Evolutionary conservation across 2,329 filamentous ascomycete species (phyloP).

Genomic region (Acrodontium crateriforme): DNA sequence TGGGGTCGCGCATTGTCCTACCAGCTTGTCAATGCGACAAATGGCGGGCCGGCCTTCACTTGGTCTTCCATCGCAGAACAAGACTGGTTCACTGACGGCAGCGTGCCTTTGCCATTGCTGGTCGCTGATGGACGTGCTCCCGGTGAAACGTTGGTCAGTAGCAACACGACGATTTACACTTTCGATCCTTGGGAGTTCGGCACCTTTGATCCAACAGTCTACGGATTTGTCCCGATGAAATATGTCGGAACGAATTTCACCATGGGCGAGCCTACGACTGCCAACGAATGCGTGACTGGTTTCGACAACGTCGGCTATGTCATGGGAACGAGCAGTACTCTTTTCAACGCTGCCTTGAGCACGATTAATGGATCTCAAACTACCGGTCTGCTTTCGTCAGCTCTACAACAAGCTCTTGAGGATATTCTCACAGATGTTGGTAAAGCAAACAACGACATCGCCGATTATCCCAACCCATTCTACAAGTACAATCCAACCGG

Average conservation of each 20-base stretch:
- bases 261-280: slow-evolving; percentile 41
- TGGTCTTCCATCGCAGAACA: slow-evolving; percentile 64
- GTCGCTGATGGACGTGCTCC: slow-evolving; percentile 55
- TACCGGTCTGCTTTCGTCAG: slow-evolving; percentile 24
- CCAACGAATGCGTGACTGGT: slow-evolving; percentile 54
- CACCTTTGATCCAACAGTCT: slow-evolving; percentile 58
- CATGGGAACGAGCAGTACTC: slow-evolving; percentile 71
- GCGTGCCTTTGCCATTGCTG: slow-evolving; percentile 59
- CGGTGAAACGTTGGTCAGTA: slow-evolving; percentile 44
- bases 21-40: slow-evolving; percentile 63
- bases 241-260: slow-evolving; percentile 63
- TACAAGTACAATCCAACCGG: slow-evolving; percentile 45
- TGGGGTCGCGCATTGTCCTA: slow-evolving; percentile 71
- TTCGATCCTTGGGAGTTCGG: slow-evolving; percentile 73
- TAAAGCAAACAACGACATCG: slow-evolving; percentile 54
- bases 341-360: slow-evolving; percentile 70
- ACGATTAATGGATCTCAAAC: slow-evolving; percentile 40
- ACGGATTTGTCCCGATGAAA: slow-evolving; percentile 54
- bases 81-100: slow-evolving; percentile 46
- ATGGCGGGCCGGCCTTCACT: slow-evolving; percentile 65
- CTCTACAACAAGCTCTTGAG: slow-evolving; percentile 39
- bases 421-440: slow-evolving; percentile 43
- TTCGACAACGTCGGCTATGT: slow-evolving; percentile 74
- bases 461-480: slow-evolving; percentile 69
- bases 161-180: slow-evolving; percentile 65